Evolutionary conservation across 371 early-diverging fungal species (phyloP).

Genomic region (Saksenaea vasiformis): DNA sequence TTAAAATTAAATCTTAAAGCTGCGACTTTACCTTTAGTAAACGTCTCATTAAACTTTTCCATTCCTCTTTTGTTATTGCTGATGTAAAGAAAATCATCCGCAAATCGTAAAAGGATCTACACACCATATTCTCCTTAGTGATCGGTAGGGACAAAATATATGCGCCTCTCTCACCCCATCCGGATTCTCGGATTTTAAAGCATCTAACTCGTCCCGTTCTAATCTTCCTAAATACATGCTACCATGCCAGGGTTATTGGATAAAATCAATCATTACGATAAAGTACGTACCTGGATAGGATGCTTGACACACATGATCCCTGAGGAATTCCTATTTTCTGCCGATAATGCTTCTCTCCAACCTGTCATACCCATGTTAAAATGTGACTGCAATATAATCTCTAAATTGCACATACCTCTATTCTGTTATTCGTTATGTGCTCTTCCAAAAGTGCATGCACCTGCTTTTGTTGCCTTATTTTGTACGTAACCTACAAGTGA

Average conservation of each 20-base stretch:
- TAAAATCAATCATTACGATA: too few relatives aligned
- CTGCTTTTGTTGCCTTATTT: conserved; percentile 21
- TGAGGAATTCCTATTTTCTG: conserved; percentile 86
- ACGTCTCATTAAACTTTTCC: background rate
- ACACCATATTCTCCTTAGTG: background rate
- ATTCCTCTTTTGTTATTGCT: background rate
- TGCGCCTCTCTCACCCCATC: background rate
- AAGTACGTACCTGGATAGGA: conserved; percentile 73
- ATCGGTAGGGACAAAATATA: background rate
- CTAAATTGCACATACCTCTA: conserved; percentile 51
- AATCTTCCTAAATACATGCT: background rate
- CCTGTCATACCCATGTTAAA: conserved; percentile 18
- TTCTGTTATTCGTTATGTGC: conserved; percentile 57
- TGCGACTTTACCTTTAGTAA: background rate
- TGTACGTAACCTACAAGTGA: conserved; percentile 36
- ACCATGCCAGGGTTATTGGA: background rate
- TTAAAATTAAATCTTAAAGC: background rate
- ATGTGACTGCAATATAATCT: background rate
- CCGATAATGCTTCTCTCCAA: conserved; percentile 56
- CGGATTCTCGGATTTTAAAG: background rate
- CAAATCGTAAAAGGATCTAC: background rate
- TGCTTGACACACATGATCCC: conserved; percentile 82
- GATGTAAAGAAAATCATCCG: conserved; percentile 1
- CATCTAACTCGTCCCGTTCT: background rate
- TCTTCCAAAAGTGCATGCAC: conserved; percentile 28